Evolutionary conservation across 192 early-diverging fungal genomes (phyloP).

Genomic region (Entophlyctis luteolus): DNA sequence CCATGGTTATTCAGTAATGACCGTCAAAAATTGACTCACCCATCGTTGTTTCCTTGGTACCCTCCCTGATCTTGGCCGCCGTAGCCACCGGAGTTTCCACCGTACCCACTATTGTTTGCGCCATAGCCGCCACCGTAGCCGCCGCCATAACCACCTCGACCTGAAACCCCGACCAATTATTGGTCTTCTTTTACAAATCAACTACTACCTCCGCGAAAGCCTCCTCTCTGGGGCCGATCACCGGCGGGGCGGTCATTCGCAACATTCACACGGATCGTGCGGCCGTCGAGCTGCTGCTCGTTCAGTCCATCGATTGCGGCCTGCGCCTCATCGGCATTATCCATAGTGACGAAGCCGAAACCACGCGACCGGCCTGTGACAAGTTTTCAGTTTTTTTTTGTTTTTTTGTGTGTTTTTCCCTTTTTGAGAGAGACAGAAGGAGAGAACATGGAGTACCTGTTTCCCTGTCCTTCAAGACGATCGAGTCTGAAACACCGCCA

Average conservation of each 20-base stretch:
- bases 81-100: constrained; percentile 23
- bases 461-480: constrained; percentile 68
- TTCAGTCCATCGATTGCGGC: constrained; percentile 61
- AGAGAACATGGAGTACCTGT: constrained; percentile 61
- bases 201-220: constrained; percentile 33
- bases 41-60: constrained; percentile 7
- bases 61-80: constrained; percentile 7
- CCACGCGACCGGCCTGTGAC: constrained; percentile 70
- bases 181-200: too few species aligned
- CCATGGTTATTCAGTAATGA: neutral
- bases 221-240: constrained; percentile 9
- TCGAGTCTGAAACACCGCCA: constrained; percentile 62
- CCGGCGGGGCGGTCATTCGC: constrained; percentile 50
- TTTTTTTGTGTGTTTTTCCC: too few species aligned
- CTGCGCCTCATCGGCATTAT: constrained; percentile 33
- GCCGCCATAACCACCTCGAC: neutral
- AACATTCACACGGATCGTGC: constrained; percentile 74
- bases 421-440: too few species aligned
- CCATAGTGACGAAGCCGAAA: constrained; percentile 80
- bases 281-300: constrained; percentile 73
- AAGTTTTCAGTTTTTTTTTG: too few species aligned
- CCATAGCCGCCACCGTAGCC: constrained; percentile 22
- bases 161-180: too few species aligned
- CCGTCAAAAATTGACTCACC: constrained; percentile 15
- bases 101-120: constrained; percentile 20